These are phyloP conservation scores for Gremmenia infestans DNA, from an alignment of 2,329 filamentous ascomycete species.

Conservation along the genomic window DNA sequence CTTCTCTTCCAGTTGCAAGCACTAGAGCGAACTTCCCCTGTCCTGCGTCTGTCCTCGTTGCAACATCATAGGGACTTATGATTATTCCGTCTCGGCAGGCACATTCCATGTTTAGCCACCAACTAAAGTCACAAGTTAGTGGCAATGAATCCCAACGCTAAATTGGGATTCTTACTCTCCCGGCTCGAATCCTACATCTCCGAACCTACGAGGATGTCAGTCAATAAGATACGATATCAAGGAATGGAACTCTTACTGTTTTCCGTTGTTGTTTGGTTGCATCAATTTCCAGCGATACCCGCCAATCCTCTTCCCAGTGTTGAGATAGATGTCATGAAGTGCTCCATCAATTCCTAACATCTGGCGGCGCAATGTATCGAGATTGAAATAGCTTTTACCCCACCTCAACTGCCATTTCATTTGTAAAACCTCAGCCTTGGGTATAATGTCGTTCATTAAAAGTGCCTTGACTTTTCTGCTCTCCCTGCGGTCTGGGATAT, in stretches of 20 bases:
- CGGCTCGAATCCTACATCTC: constrained; percentile 39
- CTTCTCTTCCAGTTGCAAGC: constrained; percentile 46
- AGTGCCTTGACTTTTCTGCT: neutral
- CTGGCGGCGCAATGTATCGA: constrained; percentile 17
- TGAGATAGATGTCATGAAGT: constrained; percentile 12
- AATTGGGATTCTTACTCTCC: constrained; percentile 41
- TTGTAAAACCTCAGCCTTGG: neutral
- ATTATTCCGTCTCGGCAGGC: constrained; percentile 53
- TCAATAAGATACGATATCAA: no score
- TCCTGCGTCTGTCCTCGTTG: constrained; percentile 43
- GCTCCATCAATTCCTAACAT: constrained; percentile 12
- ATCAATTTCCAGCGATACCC: constrained; percentile 11
- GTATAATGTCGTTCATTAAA: neutral
- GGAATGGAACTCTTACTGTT: constrained; percentile 16
- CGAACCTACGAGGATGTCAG: constrained; percentile 23
- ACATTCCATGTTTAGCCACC: constrained; percentile 54
- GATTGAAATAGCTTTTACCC: constrained; percentile 12
- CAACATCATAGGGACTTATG: constrained; percentile 38
- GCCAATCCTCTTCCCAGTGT: neutral
- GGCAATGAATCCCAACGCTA: neutral
- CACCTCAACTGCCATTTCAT: constrained; percentile 19
- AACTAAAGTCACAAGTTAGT: constrained; percentile 37
- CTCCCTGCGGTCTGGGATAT: neutral
- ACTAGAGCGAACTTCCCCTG: constrained; percentile 40
- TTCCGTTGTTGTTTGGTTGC: constrained; percentile 22